Evolutionary conservation across 176 grass and related monocot genomes (phyloP), one percentile per base, ranked within the genome.

Genomic region (Bolboschoenus planiculmis): DNA sequence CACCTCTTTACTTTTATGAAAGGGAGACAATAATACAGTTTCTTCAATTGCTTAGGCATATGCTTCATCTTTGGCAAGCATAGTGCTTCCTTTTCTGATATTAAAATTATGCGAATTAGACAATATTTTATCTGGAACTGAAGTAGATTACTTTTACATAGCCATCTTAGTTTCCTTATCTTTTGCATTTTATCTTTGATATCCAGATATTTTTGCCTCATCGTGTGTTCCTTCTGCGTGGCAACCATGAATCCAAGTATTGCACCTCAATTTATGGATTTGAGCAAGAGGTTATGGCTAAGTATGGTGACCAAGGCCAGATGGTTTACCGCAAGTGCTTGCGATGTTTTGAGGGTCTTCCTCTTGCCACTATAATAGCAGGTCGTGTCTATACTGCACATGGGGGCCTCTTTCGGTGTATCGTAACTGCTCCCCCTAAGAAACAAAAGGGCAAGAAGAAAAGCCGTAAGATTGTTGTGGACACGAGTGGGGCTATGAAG

Each of bases 161-260:
- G 23, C 43, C 24, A 50, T 50, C 6, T 18, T 18, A 27, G 24
- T 8, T 75, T 34, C 24, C 30, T 75, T 31, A 27, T 48, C 21
- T 39, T 80, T 65, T 74, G 39, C 10, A 23, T 73, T 87, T 56
- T 43, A 21, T 75, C 72, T 81, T 78, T 87, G 85, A 76, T 13
- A 84, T 78, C 15, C 86, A 98, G 96, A 85, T 95, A 13, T 83
- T 93, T 5, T 80, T 93, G 51, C 96, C 91, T 21, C 84, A 93
- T 66, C 85, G 75, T 50, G 92, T 99, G 5, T 95, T 91, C 24
- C 96, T 99, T 72, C 84, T 99, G 6, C 87, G 96, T 2, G 96
- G 96, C 43, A 99, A 99, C 81, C 96, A 99, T 11, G 96, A 99
- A 87, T 93, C 96, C 39, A 99, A 99, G 83, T 99, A 99, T 29